Evolutionary conservation across 2,329 filamentous ascomycete species (phyloP).

Genomic region (Aureobasidium melanogenum): DNA sequence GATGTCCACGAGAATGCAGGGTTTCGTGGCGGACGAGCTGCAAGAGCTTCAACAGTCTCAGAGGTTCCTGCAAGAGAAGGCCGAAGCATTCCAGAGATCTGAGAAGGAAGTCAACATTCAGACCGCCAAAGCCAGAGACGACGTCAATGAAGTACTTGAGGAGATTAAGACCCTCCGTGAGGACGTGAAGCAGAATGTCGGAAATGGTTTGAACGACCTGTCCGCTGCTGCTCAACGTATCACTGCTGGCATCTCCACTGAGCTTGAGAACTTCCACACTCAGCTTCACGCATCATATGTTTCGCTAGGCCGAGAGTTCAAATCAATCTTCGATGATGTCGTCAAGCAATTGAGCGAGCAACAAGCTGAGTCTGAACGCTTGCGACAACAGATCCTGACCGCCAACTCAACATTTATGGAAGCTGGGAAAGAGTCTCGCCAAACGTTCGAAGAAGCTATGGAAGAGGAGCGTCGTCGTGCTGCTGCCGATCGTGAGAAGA

Average conservation of each 20-base stretch:
- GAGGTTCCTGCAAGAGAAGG: slow-evolving; percentile 59
- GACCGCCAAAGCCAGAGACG: slow-evolving; percentile 62
- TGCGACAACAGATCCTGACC: slow-evolving; percentile 62
- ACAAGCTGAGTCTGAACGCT: slow-evolving; percentile 62
- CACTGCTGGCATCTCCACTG: slow-evolving; percentile 76
- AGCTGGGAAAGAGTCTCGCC: slow-evolving; percentile 58
- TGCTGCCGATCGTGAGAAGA: slow-evolving; percentile 60
- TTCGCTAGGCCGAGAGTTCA: slow-evolving; percentile 76
- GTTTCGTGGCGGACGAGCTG: slow-evolving; percentile 68
- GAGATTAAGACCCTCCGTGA: slow-evolving; percentile 87
- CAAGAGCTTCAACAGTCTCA: slow-evolving; percentile 62
- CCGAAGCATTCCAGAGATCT: slow-evolving; percentile 57
- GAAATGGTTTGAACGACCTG: slow-evolving; percentile 73
- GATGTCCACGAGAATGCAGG: slow-evolving; percentile 63
- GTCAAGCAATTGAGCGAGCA: slow-evolving; percentile 66
- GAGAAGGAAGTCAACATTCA: slow-evolving; percentile 60
- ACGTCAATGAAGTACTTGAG: slow-evolving; percentile 84
- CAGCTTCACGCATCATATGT: slow-evolving; percentile 81
- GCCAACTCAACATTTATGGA: slow-evolving; percentile 61
- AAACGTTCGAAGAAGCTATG: slow-evolving; percentile 58
- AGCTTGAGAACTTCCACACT: slow-evolving; percentile 74
- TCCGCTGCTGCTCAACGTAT: slow-evolving; percentile 80
- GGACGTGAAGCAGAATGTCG: slow-evolving; percentile 77
- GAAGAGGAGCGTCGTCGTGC: slow-evolving; percentile 68
- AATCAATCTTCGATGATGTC: slow-evolving; percentile 72